Percentiles rank a stretch among this genome's conserved stretches.
These are phyloP conservation scores for Fusarium torulosum DNA, from an alignment of 2,329 filamentous ascomycete genomes.

Conservation along the genomic window DNA sequence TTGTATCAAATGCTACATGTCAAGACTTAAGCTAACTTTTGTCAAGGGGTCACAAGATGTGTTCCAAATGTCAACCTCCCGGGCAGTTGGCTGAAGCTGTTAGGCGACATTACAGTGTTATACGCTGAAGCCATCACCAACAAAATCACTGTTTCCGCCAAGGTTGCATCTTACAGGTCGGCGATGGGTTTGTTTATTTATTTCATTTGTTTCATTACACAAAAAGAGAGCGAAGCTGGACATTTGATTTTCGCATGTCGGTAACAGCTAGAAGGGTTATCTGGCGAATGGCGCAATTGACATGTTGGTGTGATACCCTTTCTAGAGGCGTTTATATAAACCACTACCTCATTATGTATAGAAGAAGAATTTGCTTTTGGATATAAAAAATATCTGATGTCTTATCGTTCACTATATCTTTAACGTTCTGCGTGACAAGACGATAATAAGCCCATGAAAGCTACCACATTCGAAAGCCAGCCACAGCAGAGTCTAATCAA, in stretches of 20 bases:
- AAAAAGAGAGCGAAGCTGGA: background rate
- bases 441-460: too few species aligned
- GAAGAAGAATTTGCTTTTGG: too few species aligned
- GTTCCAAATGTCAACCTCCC: slow-evolving; percentile 40
- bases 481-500: too few species aligned
- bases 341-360: background rate
- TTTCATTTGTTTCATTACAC: background rate
- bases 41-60: slow-evolving; percentile 35
- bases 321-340: slow-evolving; percentile 7
- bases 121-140: slow-evolving; percentile 2
- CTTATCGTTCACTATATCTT: too few species aligned
- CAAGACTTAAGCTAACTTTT: slow-evolving; percentile 5
- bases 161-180: background rate
- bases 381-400: too few species aligned
- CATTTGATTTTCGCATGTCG: background rate
- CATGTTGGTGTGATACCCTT: slow-evolving; percentile 5
- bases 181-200: background rate
- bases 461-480: too few species aligned
- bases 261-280: background rate
- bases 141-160: too few species aligned
- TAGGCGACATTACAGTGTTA: slow-evolving; percentile 33
- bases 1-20: too few species aligned
- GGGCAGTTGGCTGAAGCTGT: slow-evolving; percentile 38
- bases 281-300: slow-evolving; percentile 5
- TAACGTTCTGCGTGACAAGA: too few species aligned